phyloP scores from a whole-genome alignment of 2,329 filamentous ascomycete genomes.

The Aspergillus puulaauensis region DNA sequence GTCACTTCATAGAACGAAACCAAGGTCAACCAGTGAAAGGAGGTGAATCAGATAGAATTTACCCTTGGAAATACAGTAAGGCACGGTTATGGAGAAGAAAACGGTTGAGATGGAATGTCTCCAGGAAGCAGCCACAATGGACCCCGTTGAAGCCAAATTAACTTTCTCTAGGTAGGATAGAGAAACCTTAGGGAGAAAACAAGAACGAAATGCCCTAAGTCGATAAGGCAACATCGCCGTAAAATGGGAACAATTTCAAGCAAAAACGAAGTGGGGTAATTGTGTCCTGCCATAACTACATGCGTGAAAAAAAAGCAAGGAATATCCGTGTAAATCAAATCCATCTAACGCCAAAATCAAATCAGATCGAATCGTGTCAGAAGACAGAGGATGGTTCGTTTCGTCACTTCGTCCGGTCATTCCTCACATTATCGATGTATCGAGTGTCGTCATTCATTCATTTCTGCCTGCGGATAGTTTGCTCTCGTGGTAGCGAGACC shows the following conservation, averaged over 20 bases:
- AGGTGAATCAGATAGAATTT: neutral
- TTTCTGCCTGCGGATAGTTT: neutral
- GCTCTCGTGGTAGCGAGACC: neutral
- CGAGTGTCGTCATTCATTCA: conserved; percentile 17
- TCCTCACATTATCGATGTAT: conserved; percentile 12
- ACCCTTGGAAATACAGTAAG: neutral
- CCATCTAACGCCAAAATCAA: conserved; percentile 13
- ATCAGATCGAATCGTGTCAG: neutral
- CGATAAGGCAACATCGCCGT: neutral
- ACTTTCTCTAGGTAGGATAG: neutral
- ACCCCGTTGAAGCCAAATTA: neutral
- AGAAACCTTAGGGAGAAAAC: neutral
- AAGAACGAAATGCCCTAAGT: neutral
- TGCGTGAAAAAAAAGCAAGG: neutral
- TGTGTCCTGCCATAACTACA: neutral
- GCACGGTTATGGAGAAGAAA: neutral
- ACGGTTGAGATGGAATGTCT: neutral
- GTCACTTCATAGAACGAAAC: no score
- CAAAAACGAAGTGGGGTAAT: neutral
- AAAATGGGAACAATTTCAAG: neutral
- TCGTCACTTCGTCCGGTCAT: conserved; percentile 15
- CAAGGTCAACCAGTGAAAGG: no score
- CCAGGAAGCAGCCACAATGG: neutral
- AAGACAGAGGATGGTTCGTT: conserved; percentile 7
- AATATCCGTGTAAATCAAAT: conserved; percentile 13